Evolutionary conservation across 2,329 filamentous ascomycete genomes (phyloP), one percentile per base, ranked within the genome.

Genomic region (Pochonia chlamydosporia): DNA sequence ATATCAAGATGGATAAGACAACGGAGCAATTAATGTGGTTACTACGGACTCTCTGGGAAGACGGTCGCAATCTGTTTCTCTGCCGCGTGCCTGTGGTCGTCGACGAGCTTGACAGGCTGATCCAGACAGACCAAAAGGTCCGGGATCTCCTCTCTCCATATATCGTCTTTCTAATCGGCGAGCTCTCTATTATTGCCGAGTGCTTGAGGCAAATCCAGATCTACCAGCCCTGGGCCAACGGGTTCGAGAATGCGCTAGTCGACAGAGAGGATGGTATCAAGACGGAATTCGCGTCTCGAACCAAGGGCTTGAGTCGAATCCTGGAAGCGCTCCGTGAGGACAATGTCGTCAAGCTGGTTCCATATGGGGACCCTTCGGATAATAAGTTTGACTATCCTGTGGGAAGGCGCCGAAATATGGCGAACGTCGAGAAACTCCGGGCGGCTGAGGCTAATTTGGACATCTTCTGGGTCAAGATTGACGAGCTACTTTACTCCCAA

Each of bases 81-180:
- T 44, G 50, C 7, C 52, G 65, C 3, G 48, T 73, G 23, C 58
- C 65, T 2, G 54, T 56, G 4, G 24, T 73, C 1, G 50, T 77
- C 11, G 75, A 80, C 49, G 74, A 78, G 53, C 55, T 79, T 2
- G 72, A 74, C 21, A 67, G 70, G 7, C 59, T 75, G 3, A 47
- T 74, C 1, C 52, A 69, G 44, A 52, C 57, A 1, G 68, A 76
- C 5, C 54, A 60, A 1, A 49, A 59, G 6, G 65, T 63, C 1
- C 57, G 59, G 16, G 58, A 60, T 1, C 50, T 74, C 5, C 47
- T 77, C 1, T 71, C 74, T 0, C 36, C 63, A 0, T 60, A 52
- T 13, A 51, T 74, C 1, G 63, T 62, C 2, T 47, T 46, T 0
- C 35, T 66, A 0, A 63, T 80, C 7, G 66, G 69, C 3, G 68